Evolutionary conservation across 345 rosid genomes (phyloP), one percentile per base, ranked within the genome.

Genomic region (Lepidium didymum): DNA sequence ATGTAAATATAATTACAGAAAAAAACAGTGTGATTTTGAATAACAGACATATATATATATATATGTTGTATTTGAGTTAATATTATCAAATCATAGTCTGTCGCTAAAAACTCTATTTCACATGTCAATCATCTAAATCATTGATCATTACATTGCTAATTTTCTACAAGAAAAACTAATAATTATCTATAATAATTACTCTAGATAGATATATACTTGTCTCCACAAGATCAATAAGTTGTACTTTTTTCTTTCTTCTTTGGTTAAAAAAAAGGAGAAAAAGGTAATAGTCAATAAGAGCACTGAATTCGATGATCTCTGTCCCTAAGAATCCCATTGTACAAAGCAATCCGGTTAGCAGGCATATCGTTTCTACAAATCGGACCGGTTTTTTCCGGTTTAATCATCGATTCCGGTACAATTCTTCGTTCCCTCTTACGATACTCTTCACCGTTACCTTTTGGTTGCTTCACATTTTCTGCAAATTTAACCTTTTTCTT

Each of bases 401-500:
- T 51, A 21, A 2, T 16, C n/a, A 41, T 29, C 69, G n/a, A 63
- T 67, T 67, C 51, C 57, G 50, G 38, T 54, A 58, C 64, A 25
- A 69, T 47, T 34, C 76, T 70, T 37, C 56, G 42, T 37, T 78
- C 72, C 45, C 50, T 87, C 56, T 40, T 73, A 18, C 95, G 81
- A 63, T 86, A 86, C 67, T 77, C 82, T 21, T 82, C 80, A 47
- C 91, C 87, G 61, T 83, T 78, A 4, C 85, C 86, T 40, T 74
- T 68, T 4, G 84, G 67, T 27, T 91, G 89, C 71, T 83, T 89
- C 75, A 91, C 97, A 76, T 78, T 79, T 74, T 81, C 90, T 16
- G 98, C 95, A 47, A 92, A 92, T 42, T 69, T 74, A 68, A 86
- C 91, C 14, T 83, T 82, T 70, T 84, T 82, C 67, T 77, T 85